These are phyloP conservation scores for Amaranthus palmeri DNA, from an alignment of 148 eudicot genomes.

Conservation along the genomic window DNA sequence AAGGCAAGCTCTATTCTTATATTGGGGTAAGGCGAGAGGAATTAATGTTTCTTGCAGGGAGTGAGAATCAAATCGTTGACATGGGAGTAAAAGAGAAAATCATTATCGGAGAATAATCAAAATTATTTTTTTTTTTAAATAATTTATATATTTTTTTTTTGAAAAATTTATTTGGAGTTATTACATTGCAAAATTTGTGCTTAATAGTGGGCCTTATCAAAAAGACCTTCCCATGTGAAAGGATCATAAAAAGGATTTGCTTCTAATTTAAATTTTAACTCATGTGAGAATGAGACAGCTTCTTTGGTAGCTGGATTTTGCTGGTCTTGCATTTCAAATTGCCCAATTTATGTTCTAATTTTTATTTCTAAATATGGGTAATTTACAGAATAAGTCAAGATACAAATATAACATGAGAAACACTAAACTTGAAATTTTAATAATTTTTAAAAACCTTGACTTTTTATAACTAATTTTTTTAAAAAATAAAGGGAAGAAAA, in stretches of 20 bases:
- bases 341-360: background rate
- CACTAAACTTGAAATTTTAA: slow-evolving; percentile 5
- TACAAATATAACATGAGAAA: slow-evolving; percentile 10
- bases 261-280: slow-evolving; percentile 10
- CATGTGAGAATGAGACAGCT: slow-evolving; percentile 16
- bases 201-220: slow-evolving; percentile 3
- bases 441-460: too few relatives aligned
- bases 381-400: background rate
- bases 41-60: too few relatives aligned
- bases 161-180: background rate
- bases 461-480: too few relatives aligned
- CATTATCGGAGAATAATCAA: too few relatives aligned
- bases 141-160: background rate
- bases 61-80: too few relatives aligned
- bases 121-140: too few relatives aligned
- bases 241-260: slow-evolving; percentile 18
- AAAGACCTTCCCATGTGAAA: slow-evolving; percentile 29
- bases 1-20: too few relatives aligned
- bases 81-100: too few relatives aligned
- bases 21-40: too few relatives aligned
- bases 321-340: slow-evolving; percentile 13
- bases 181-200: slow-evolving; percentile 2
- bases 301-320: slow-evolving; percentile 19
- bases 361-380: background rate
- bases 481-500: too few relatives aligned